Evolutionary conservation across 345 rosid genomes (phyloP).

Genomic region (Camelina hispida): DNA sequence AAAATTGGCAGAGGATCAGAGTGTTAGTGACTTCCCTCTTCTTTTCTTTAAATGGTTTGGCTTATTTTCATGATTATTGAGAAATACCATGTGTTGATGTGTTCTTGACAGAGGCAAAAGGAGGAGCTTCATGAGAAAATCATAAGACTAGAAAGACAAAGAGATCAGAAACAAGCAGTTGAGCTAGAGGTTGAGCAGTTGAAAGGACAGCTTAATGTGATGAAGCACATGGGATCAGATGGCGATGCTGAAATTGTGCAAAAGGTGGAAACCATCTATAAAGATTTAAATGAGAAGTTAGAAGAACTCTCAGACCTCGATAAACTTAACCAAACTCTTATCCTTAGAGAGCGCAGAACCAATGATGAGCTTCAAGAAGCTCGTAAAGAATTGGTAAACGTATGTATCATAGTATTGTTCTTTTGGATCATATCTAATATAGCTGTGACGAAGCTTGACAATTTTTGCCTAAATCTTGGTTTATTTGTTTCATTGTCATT

Average conservation of each 20-base stretch:
- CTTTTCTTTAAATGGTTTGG: neutral
- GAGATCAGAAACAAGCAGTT: conserved; percentile 81
- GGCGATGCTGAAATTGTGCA: conserved; percentile 65
- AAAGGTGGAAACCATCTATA: conserved; percentile 58
- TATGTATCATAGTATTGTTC: conserved; percentile 40
- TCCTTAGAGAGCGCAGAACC: conserved; percentile 78
- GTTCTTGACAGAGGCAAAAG: conserved; percentile 64
- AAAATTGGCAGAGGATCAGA: conserved; percentile 84
- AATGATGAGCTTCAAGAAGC: conserved; percentile 95
- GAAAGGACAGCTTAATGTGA: conserved; percentile 74
- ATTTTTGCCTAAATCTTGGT: neutral
- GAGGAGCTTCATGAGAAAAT: conserved; percentile 80
- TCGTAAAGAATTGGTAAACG: conserved; percentile 82
- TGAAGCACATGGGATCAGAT: conserved; percentile 81
- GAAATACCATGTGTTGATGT: conserved; percentile 15
- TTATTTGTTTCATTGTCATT: conserved; percentile 29
- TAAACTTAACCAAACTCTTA: conserved; percentile 74
- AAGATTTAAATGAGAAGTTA: conserved; percentile 73
- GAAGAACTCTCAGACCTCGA: conserved; percentile 71
- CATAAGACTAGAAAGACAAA: conserved; percentile 68
- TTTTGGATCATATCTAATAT: conserved; percentile 1
- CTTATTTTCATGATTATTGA: neutral
- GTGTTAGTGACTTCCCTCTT: conserved; percentile 52
- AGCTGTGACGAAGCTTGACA: neutral
- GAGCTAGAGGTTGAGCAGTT: conserved; percentile 86